Evolutionary conservation across 1,284 basidiomycete species (phyloP), one percentile per base, ranked within the genome.

Genomic region (Chiua sp.): DNA sequence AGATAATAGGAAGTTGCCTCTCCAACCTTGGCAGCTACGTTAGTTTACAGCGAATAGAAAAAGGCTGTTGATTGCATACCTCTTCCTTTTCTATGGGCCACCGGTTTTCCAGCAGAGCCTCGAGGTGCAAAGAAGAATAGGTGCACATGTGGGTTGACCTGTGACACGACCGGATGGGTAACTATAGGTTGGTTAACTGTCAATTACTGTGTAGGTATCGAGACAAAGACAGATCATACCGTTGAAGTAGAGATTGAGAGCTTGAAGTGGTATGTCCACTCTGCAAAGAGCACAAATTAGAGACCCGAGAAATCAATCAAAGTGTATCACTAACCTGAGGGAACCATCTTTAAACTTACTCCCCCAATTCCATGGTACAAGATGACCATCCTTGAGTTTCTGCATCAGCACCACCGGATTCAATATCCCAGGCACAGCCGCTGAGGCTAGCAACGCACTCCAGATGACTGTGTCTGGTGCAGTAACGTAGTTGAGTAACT

Each of bases 81-180:
- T 86, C 94, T 96, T 57, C 94, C 94, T 72, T 92, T 94, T 18
- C 93, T 83, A 75, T 96, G 94, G 8, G 93, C 93, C 2, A 98
- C 96, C 0, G 96, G 96, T 68, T 90, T 90, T 32, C 97, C 97
- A 4, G 96, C 94, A 0, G 95, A 94, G 6, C 97, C 97, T 67
- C 94, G 84, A 33, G 95, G 92, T 1, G 94, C 94, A 70, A 98
- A 98, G 79, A 98, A 97, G 79, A 99, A 99, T n/a, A 98, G 69
- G 75, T 98, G 97, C 15, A 99, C 94, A 74, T 99, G 98, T 0
- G 96, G 97, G 70, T 98, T 99, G 33, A 94, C 96, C 78, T 96
- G 96, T 1, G 93, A 96, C 39, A 99, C 97, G 52, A 98, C 91
- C 3, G 94, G 93, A 74, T 98, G 91, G 64, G 96, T 98, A 61